A percentile compares a stretch with the other conserved stretches of the same genome.
Evolutionary conservation across 192 early-diverging fungal species (phyloP).

Genomic region (Kickxella alabastrina): DNA sequence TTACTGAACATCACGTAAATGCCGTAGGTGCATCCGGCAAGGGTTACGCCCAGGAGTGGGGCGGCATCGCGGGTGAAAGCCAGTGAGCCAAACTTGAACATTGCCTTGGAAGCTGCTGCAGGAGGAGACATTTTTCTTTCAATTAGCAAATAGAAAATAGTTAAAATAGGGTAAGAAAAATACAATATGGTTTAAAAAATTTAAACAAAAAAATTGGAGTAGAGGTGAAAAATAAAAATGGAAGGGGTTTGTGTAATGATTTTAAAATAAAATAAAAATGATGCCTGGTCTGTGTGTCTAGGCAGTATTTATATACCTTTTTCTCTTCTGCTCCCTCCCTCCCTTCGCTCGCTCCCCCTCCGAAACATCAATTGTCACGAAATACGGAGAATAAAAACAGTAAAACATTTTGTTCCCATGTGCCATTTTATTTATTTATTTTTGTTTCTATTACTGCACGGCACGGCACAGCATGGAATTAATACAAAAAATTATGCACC

Average conservation of each 20-base stretch:
- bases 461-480: too few relatives aligned
- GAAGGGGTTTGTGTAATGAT: background rate
- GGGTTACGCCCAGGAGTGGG: slow-evolving; percentile 37
- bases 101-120: slow-evolving; percentile 12
- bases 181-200: background rate
- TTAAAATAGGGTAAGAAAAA: background rate
- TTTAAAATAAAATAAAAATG: background rate
- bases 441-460: too few relatives aligned
- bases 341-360: too few relatives aligned
- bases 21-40: slow-evolving; percentile 46
- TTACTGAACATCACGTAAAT: slow-evolving; percentile 44
- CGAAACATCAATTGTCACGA: background rate
- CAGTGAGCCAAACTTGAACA: slow-evolving; percentile 37
- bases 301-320: background rate
- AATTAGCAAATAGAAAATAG: background rate
- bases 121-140: background rate
- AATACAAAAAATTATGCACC: too few relatives aligned
- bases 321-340: background rate
- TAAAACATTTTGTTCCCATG: too few relatives aligned
- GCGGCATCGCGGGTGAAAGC: slow-evolving; percentile 44
- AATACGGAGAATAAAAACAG: background rate
- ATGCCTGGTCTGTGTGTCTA: background rate
- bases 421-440: too few relatives aligned
- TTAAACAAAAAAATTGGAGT: background rate
- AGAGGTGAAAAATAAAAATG: background rate